These are phyloP conservation scores for Ambrosia artemisiifolia DNA, from an alignment of 129 eudicot species.

Conservation along the genomic window DNA sequence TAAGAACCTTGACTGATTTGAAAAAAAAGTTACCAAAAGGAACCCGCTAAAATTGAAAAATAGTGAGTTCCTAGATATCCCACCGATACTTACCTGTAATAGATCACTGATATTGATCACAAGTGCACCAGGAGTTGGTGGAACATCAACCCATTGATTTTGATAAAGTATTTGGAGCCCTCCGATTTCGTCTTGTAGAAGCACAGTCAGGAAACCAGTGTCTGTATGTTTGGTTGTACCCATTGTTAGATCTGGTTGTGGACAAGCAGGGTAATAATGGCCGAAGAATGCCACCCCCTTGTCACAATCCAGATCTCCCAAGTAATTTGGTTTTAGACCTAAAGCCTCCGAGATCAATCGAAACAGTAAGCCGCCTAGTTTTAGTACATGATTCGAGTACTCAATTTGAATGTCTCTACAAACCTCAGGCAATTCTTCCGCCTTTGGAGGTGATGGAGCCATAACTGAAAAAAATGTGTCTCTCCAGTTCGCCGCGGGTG, in stretches of 20 bases:
- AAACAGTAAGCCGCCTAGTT: slow-evolving; percentile 30
- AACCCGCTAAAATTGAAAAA: no score
- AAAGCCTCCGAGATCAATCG: slow-evolving; percentile 51
- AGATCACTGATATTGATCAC: slow-evolving; percentile 43
- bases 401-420: slow-evolving; percentile 48
- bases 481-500: slow-evolving; percentile 24
- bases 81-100: slow-evolving; percentile 27
- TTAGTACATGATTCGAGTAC: slow-evolving; percentile 34
- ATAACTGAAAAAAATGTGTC: slow-evolving; percentile 17
- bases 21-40: no score
- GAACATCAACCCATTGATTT: slow-evolving; percentile 49
- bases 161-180: slow-evolving; percentile 49
- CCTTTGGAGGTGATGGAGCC: slow-evolving; percentile 24
- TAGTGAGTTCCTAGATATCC: no score
- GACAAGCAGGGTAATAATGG: slow-evolving; percentile 57
- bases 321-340: slow-evolving; percentile 36
- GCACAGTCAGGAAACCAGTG: slow-evolving; percentile 36
- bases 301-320: slow-evolving; percentile 31
- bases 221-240: slow-evolving; percentile 45
- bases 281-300: slow-evolving; percentile 19
- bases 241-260: slow-evolving; percentile 43
- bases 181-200: slow-evolving; percentile 44
- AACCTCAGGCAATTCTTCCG: slow-evolving; percentile 26
- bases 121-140: slow-evolving; percentile 36
- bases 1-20: no score